Base-by-base conservation (phyloP, 768 basidiomycete species). In the Mycena floridula region DNA sequence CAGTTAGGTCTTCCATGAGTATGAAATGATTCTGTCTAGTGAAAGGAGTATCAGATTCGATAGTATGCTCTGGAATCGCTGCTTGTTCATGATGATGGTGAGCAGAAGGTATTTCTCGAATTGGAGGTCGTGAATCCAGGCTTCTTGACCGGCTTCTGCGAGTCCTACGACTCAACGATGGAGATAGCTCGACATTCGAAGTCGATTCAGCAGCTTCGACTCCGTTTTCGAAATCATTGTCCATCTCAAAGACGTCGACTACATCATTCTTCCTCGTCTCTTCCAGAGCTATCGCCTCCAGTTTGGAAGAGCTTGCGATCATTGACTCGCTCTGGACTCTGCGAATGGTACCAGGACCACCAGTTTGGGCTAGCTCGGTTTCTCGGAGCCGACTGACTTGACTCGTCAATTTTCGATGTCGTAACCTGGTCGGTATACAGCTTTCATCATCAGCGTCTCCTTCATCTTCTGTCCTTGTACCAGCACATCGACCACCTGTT, bases 1-100 rank as follows among this genome's bases (percentile, higher is more conserved):
- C 96, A 2, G 96, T 99, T 39, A 99, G 70, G 58, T 99, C 96
- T 64, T 99, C 96, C 93, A 99, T 96, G 54, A 98, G 76, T 55
- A 99, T 96, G 59, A 98, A 99, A 60, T 97, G 88, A 58, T 96
- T 93, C 63, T 96, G 94, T 11, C 95, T 81, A 6, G 91, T 82
- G 38, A 85, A 68, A 55, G 27, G 57, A 42, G 12, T 57, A 44
- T 9, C 56, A 46, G 13, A 51, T 57, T 25, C 61, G 61, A 44
- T 56, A 59, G 7, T 59, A n/a, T n/a, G n/a, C n/a, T n/a, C n/a
- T n/a, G n/a, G n/a, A n/a, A n/a, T n/a, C n/a, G 50, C n/a, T 42
- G 58, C 58, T 18, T 55, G 47, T 39, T 66, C 55, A 45, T 64
- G 49, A 18, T 49, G n/a, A n/a, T n/a, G n/a, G 28, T 39, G 47